Conservation (phyloP, 192 early-diverging fungal genomes). For the Rhizoclosmatium sp. region DNA sequence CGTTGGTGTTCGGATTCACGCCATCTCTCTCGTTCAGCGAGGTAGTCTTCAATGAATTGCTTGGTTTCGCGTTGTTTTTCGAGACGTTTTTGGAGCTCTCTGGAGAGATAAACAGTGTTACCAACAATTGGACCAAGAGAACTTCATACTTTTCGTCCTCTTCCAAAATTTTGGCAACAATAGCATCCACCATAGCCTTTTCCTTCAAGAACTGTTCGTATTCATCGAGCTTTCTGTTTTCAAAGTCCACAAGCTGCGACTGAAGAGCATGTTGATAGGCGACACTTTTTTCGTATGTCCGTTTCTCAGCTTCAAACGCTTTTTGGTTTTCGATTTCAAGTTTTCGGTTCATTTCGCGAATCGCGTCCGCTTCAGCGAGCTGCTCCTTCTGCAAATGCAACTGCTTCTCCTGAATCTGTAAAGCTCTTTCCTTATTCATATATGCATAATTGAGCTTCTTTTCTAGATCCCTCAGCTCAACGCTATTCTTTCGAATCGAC, state of each 20-base stretch:
- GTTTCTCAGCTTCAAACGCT: slow-evolving; percentile 52
- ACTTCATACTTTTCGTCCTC: slow-evolving; percentile 59
- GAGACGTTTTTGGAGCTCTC: slow-evolving; percentile 53
- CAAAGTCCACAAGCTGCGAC: slow-evolving; percentile 58
- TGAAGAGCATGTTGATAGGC: slow-evolving; percentile 59
- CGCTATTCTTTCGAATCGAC: slow-evolving; percentile 61
- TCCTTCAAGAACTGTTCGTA: slow-evolving; percentile 66
- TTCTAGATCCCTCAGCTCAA: slow-evolving; percentile 64
- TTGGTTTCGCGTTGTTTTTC: slow-evolving; percentile 66
- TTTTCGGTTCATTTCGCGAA: slow-evolving; percentile 50
- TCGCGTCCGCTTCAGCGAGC: slow-evolving; percentile 39
- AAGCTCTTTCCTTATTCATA: slow-evolving; percentile 66
- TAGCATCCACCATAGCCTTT: slow-evolving; percentile 67
- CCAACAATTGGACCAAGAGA: background rate
- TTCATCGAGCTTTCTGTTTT: slow-evolving; percentile 54
- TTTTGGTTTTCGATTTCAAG: slow-evolving; percentile 46
- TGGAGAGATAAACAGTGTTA: slow-evolving; percentile 12
- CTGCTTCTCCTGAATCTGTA: slow-evolving; percentile 63
- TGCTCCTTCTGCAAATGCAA: slow-evolving; percentile 43
- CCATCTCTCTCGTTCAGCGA: slow-evolving; percentile 58
- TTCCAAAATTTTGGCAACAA: slow-evolving; percentile 59
- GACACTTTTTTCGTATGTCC: slow-evolving; percentile 45
- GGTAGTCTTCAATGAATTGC: slow-evolving; percentile 62
- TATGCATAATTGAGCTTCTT: slow-evolving; percentile 70
- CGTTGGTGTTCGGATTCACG: slow-evolving; percentile 45